Base-by-base conservation (phyloP, 495 filamentous ascomycete species). In the Penicillium bialowiezense region DNA sequence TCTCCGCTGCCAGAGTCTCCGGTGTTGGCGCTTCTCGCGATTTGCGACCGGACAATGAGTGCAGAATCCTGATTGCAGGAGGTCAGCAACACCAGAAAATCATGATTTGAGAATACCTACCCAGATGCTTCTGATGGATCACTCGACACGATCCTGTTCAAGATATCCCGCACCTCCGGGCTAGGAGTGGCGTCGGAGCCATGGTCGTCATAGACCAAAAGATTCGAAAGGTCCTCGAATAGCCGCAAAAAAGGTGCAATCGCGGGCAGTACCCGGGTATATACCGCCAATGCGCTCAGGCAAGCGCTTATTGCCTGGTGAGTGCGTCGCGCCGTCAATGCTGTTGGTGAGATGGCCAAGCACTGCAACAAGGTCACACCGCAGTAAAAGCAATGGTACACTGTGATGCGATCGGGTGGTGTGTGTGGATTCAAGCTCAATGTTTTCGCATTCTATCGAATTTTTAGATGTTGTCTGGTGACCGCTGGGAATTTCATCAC, bases 361-460 rank as follows among this genome's bases (percentile, higher is more conserved):
- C 50, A 52, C 19, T 52, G 50, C 2, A 52, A 36, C n/a, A 52
- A 29, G 2, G 50, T 47, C 5, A 52, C 45, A 2, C 50, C 50
- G 15, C 42, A 35, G 8, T 52, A 52, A 23, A 52, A 52, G 29
- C 50, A 52, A 40, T 52, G 50, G 24, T 52, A 52, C n/a, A 52
- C 50, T 21, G 42, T 52, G 18, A 52, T 46, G 9, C 50, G 33
- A 26, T 52, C 50, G 3, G 50, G 50, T 14, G 45, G 34, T 9
- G 50, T 47, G 1, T 40, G 36, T 12, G 50, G 50, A 24, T 52
- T 52, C 7, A 52, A 20, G 35, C 50, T 52, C 23, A 52, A 15
- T 0, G 34, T n/a, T 35, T 52, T 52, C 13, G 50, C 50, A 14
- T 44, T 46, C 50, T 52, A 9, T 5, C 9, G 17, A n/a, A 33